phyloP scores from a whole-genome alignment of 176 grass and related monocot species.

The Juncus inflexus region DNA sequence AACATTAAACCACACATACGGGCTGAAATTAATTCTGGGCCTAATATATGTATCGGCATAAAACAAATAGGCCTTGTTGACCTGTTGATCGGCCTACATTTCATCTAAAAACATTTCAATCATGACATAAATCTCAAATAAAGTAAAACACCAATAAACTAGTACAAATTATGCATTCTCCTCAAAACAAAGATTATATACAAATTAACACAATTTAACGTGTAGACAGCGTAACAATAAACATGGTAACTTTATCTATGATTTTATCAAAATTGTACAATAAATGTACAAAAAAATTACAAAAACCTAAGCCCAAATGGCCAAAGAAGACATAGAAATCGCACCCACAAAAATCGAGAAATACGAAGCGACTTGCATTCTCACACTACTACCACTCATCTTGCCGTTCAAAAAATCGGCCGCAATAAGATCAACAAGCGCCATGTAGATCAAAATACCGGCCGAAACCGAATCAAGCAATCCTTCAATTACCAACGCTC shows the following conservation, averaged over 20 bases:
- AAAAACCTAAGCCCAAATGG: conserved; percentile 58
- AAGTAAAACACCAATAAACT: not conserved
- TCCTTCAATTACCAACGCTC: conserved; percentile 65
- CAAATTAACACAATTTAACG: too few species aligned
- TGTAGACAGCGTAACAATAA: too few species aligned
- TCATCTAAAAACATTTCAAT: too few species aligned
- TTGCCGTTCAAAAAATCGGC: conserved; percentile 61
- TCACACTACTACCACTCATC: conserved; percentile 29
- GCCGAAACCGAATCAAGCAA: conserved; percentile 78
- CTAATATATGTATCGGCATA: too few species aligned
- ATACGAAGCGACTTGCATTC: conserved; percentile 50
- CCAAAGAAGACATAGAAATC: conserved; percentile 65
- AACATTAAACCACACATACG: too few species aligned
- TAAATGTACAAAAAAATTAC: too few species aligned
- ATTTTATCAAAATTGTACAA: too few species aligned
- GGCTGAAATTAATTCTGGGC: too few species aligned
- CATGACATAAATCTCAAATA: not conserved
- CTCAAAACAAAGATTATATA: not conserved
- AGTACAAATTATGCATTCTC: not conserved
- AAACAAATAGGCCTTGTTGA: too few species aligned
- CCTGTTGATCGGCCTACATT: too few species aligned
- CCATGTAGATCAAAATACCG: conserved; percentile 93
- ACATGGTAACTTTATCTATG: too few species aligned
- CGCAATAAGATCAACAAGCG: conserved; percentile 80
- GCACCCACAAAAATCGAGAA: conserved; percentile 53